Evolutionary conservation across 1,284 basidiomycete species (phyloP).

Genomic region (Inonotus hispidus): DNA sequence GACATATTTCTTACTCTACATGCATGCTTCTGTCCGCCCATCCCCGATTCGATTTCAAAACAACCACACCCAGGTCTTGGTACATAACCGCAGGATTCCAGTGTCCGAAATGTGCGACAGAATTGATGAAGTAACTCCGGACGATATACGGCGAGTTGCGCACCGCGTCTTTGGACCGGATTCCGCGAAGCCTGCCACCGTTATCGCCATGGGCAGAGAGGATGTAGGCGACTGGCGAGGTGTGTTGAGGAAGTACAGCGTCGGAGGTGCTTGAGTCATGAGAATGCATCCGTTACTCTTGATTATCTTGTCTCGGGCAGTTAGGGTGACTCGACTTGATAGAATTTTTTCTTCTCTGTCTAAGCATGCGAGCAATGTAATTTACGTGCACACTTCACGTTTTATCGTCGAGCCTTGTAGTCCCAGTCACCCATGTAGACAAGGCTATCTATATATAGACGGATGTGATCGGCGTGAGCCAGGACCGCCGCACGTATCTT

Average conservation of each 20-base stretch:
- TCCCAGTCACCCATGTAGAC: too few species aligned
- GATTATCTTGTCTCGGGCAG: neutral
- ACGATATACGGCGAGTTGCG: slow-evolving; percentile 71
- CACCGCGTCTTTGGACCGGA: slow-evolving; percentile 63
- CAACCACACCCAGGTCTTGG: slow-evolving; percentile 67
- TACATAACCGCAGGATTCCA: slow-evolving; percentile 85
- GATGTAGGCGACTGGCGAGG: slow-evolving; percentile 58
- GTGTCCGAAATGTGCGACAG: slow-evolving; percentile 89
- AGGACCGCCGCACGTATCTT: too few species aligned
- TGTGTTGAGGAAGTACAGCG: slow-evolving; percentile 63
- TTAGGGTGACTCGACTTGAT: neutral
- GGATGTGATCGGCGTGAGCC: too few species aligned
- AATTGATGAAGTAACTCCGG: slow-evolving; percentile 78
- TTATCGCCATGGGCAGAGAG: slow-evolving; percentile 71
- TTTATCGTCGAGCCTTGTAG: too few species aligned
- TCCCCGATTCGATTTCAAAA: slow-evolving; percentile 5
- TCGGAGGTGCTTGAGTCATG: slow-evolving; percentile 32
- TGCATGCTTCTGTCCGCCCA: neutral
- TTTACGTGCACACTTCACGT: neutral
- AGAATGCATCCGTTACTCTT: neutral
- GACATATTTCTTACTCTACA: slow-evolving; percentile 4
- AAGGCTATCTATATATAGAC: too few species aligned
- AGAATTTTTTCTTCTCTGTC: neutral
- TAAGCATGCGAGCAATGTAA: neutral
- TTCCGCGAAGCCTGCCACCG: slow-evolving; percentile 56